Evolutionary conservation across 371 early-diverging fungal species (phyloP), one percentile per base, ranked within the genome.

Genomic region (Syncephalastrum contaminatum): DNA sequence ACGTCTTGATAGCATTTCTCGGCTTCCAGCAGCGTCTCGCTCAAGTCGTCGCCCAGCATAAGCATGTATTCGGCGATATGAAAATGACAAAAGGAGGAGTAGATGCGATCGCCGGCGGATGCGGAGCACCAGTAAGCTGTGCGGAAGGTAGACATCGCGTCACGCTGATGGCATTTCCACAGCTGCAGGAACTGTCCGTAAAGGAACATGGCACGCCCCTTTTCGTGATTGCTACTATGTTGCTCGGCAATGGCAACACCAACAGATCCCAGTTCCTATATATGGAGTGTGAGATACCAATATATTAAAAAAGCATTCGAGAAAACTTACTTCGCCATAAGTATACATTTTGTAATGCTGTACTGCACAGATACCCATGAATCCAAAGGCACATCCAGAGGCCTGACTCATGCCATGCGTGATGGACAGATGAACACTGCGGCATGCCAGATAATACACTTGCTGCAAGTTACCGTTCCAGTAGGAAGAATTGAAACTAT

Each of bases 41-140:
- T 56, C 4, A 71, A 15, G 24, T 63, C 56, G 0, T 62, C 40
- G 14, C 73, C 77, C 0, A 51, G 30, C 22, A 39, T 66, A 48
- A 73, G 64, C 52, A 59, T 60, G 15, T 30, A 24, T 0, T 51
- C 59, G 3, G 58, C 72, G 4, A 72, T 56, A 22, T 72, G 74
- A 1, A 77, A 10, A 14, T 66, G 69, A 0, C 65, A 36, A 24
- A 69, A 77, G 0, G 73, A 69, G 3, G 60, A 56, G 51, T 73
- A 77, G 24, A 77, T 77, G 36, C 72, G 67, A 43, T 77, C 77
- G 18, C 77, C 77, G 2, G 70, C 67, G 1, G 72, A 58, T 16
- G 66, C n/a, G 4, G 59, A 62, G 0, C 59, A 55, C 0, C 56
- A 45, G 16, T 63, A 27, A n/a, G 52, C 56, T 1, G 61, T 39